Evolutionary conservation across 2,329 filamentous ascomycete genomes (phyloP), one percentile per base, ranked within the genome.

Genomic region (Pyrenophora seminiperda): DNA sequence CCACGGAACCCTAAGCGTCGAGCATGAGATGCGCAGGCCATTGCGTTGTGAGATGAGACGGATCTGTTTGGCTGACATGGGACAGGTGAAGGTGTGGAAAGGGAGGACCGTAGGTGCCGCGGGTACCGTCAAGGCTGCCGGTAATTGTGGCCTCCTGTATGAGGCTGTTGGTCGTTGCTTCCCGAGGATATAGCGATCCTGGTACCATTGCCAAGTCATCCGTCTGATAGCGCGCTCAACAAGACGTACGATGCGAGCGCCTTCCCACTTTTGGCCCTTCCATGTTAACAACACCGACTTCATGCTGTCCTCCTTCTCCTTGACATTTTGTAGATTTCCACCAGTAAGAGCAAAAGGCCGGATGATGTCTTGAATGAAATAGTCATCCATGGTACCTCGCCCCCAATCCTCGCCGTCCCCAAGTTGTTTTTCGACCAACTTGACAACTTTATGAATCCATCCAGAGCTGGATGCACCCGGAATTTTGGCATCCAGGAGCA

Each of bases 11-110:
- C 88, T 86, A 13, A 99, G 76, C 0, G 94, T 96, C 3, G 91
- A 94, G 58, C 88, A 91, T 0, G 93, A 96, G 63, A 99, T 97
- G 31, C 94, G 87, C 24, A 95, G 80, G 1, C 91, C 94, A 68
- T 99, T 99, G 18, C 94, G 84, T 71, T 97, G 93, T 7, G 94
- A 97, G 57, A 99, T 99, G 67, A 89, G 84, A 13, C 94, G 88
- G 52, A 99, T 91, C 60, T 97, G 90, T 70, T 89, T 91, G 3
- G 94, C 91, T 5, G 90, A 91, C 58, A 99, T 79, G 0, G 94
- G 94, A 58, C 90, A 96, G 1, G 94, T 99, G 67, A 99, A 99
- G 0, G 94, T 97, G 72, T 99, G 94, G 67, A 99, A 99, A 0
- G 94, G 94, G 1, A 99, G 80, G 1, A 99, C 92, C 0, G 94